These are phyloP conservation scores for Clarireedia paspali DNA, from an alignment of 2,329 filamentous ascomycete species.

Conservation along the genomic window DNA sequence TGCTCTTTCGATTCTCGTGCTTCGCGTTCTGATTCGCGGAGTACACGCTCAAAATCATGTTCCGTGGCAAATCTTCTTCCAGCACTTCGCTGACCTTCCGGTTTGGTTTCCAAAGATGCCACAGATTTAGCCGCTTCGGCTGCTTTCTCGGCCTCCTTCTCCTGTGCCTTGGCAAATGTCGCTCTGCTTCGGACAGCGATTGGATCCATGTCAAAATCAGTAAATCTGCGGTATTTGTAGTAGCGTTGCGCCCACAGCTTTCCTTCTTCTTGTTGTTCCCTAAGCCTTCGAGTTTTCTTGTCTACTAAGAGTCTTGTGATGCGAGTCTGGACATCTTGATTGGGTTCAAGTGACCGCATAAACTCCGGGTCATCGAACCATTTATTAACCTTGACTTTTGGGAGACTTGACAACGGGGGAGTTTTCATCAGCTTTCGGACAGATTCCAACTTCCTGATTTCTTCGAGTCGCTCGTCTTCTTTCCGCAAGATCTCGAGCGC, in stretches of 20 bases:
- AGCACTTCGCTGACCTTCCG: constrained; percentile 44
- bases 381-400: constrained; percentile 16
- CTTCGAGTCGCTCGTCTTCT: background rate
- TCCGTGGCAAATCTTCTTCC: constrained; percentile 59
- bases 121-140: constrained; percentile 20
- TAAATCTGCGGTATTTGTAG: constrained; percentile 23
- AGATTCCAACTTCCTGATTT: constrained; percentile 9
- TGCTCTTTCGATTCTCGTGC: constrained; percentile 65
- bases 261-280: constrained; percentile 22
- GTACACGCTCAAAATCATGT: constrained; percentile 62
- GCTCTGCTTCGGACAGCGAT: constrained; percentile 24
- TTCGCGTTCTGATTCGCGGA: constrained; percentile 64
- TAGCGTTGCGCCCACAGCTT: constrained; percentile 23
- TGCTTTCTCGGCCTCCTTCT: constrained; percentile 21
- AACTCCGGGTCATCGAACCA: constrained; percentile 24
- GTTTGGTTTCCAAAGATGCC: constrained; percentile 44
- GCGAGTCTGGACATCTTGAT: constrained; percentile 12
- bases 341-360: constrained; percentile 17
- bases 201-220: constrained; percentile 25
- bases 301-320: constrained; percentile 16
- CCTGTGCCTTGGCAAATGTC: constrained; percentile 22
- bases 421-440: constrained; percentile 28
- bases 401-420: constrained; percentile 23
- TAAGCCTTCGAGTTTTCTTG: constrained; percentile 10
- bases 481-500: background rate